Conservation (phyloP, 495 filamentous ascomycete genomes). For the Tetracladium marchalianum region DNA sequence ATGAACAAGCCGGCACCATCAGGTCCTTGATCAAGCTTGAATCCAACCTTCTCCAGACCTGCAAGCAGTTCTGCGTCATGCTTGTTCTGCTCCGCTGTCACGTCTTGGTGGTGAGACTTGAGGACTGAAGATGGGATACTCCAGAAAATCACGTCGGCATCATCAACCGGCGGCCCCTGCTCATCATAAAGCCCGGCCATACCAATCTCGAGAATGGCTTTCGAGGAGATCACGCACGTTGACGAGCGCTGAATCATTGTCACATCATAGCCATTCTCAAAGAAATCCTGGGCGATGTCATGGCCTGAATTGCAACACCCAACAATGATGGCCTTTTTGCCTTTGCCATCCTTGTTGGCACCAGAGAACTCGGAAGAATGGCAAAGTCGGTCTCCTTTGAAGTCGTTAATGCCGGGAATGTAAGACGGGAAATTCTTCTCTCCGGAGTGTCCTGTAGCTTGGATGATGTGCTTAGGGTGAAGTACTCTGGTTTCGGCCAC, state of each 20-base stretch:
- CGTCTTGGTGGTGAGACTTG: slow-evolving; percentile 43
- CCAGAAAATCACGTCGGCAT: slow-evolving; percentile 49
- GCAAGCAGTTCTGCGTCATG: slow-evolving; percentile 45
- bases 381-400: slow-evolving; percentile 50
- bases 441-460: slow-evolving; percentile 56
- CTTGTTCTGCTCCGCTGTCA: slow-evolving; percentile 35
- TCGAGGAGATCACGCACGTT: slow-evolving; percentile 56
- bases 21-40: slow-evolving; percentile 56
- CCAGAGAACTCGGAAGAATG: slow-evolving; percentile 65
- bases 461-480: slow-evolving; percentile 48
- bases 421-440: slow-evolving; percentile 47
- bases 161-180: slow-evolving; percentile 46
- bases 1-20: slow-evolving; percentile 52
- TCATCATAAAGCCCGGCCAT: slow-evolving; percentile 50
- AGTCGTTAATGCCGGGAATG: slow-evolving; percentile 51
- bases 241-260: slow-evolving; percentile 75
- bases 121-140: slow-evolving; percentile 46
- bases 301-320: slow-evolving; percentile 72
- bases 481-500: slow-evolving; percentile 20
- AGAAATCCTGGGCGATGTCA: slow-evolving; percentile 75
- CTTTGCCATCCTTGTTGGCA: slow-evolving; percentile 34
- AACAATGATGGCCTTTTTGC: slow-evolving; percentile 63
- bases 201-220: slow-evolving; percentile 29
- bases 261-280: slow-evolving; percentile 68
- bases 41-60: slow-evolving; percentile 56